Evolutionary conservation across 73 alveolate species (phyloP).

Genomic region (Blepharisma stoltei): DNA sequence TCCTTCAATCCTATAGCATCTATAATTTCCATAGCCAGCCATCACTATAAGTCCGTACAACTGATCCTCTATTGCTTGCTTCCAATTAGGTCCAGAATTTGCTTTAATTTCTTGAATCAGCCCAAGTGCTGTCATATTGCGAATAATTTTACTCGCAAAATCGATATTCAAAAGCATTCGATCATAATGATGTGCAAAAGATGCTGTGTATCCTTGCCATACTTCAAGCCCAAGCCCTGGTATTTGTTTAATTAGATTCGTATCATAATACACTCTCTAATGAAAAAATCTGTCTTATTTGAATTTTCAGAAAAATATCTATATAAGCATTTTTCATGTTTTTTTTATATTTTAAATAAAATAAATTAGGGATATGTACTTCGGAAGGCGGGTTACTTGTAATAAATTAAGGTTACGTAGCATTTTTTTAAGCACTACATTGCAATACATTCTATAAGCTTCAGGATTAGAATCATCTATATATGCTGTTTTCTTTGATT

Average conservation of each 20-base stretch:
- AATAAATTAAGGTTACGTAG: not conserved
- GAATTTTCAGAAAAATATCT: no score
- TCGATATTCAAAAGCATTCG: not conserved
- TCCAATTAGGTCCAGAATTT: not conserved
- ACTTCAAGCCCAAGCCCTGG: not conserved
- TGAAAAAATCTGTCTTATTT: no score
- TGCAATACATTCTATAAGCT: not conserved
- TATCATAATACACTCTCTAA: no score
- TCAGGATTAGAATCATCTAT: not conserved
- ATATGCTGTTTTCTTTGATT: no score
- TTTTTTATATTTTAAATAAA: no score
- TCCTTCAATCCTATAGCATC: constrained; percentile 19
- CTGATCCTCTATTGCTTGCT: not conserved
- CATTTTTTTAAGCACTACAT: not conserved
- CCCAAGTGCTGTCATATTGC: not conserved
- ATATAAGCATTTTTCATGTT: no score
- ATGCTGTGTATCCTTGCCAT: not conserved
- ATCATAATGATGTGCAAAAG: not conserved
- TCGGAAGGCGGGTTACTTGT: not conserved
- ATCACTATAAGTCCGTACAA: not conserved
- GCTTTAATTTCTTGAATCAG: not conserved
- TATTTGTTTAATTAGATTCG: not conserved
- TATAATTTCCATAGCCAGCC: constrained; percentile 5
- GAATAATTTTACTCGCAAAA: not conserved
- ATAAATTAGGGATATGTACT: no score